Percentiles rank a stretch among this genome's conserved stretches.
Conservation (phyloP, 1,139 yeast species). For the Pichia sp. region DNA sequence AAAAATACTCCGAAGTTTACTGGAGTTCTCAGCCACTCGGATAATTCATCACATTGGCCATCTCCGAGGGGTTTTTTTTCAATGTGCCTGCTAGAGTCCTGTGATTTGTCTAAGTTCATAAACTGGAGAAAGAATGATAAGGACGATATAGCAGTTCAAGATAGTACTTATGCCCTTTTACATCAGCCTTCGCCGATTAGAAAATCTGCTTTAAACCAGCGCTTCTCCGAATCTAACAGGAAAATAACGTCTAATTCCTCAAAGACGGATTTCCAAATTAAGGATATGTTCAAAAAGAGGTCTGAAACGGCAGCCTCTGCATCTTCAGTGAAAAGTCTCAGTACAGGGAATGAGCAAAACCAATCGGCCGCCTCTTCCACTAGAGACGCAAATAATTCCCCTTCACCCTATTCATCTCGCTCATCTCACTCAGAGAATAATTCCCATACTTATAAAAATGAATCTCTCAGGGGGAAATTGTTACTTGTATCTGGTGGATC, state of each 20-base stretch:
- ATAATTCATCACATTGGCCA: slow-evolving; percentile 28
- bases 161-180: not conserved
- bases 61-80: slow-evolving; percentile 30
- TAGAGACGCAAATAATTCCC: not conserved
- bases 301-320: not conserved
- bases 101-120: slow-evolving; percentile 3
- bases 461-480: slow-evolving; percentile 19
- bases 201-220: not conserved
- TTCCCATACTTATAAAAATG: slow-evolving; percentile 12
- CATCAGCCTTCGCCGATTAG: not conserved
- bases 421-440: not conserved
- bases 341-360: slow-evolving; percentile 8
- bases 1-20: slow-evolving; percentile 17
- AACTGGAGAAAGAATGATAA: slow-evolving; percentile 8
- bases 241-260: not conserved
- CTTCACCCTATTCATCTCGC: not conserved
- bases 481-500: slow-evolving; percentile 47
- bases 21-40: slow-evolving; percentile 27
- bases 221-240: not conserved
- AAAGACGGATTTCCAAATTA: not conserved
- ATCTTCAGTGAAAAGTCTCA: not conserved
- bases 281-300: slow-evolving; percentile 1
- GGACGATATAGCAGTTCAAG: not conserved
- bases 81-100: slow-evolving; percentile 18
- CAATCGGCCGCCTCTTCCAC: slow-evolving; percentile 5